Percentiles rank a stretch among this genome's conserved stretches.
Evolutionary conservation across 2,329 filamentous ascomycete species (phyloP).

Genomic region (Pseudopithomyces chartarum): DNA sequence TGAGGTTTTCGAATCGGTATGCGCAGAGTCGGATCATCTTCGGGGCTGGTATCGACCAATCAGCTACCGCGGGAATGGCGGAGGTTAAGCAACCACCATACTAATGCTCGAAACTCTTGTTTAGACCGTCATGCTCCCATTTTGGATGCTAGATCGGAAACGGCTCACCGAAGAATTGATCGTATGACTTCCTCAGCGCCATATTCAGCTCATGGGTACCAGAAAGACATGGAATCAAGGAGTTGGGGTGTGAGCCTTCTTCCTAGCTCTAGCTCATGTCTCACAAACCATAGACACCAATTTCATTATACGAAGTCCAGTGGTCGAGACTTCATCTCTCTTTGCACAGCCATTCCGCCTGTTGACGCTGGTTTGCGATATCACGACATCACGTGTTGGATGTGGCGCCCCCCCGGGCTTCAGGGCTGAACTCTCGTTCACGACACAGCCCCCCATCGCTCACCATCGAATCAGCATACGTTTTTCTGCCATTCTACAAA

Average conservation of each 20-base stretch:
- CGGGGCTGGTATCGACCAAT: constrained; percentile 24
- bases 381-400: constrained; percentile 7
- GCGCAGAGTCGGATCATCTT: constrained; percentile 19
- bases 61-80: constrained; percentile 7
- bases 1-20: constrained; percentile 27
- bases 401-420: too few relatives aligned
- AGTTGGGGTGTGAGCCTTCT: too few relatives aligned
- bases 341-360: not conserved
- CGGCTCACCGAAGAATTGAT: too few relatives aligned
- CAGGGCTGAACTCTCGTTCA: constrained; percentile 11
- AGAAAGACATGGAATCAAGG: too few relatives aligned
- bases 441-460: constrained; percentile 6
- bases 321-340: not conserved
- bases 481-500: constrained; percentile 6
- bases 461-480: not conserved
- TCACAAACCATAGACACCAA: not conserved
- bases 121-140: too few relatives aligned
- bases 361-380: not conserved
- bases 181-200: too few relatives aligned
- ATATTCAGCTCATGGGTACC: too few relatives aligned
- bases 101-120: not conserved
- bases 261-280: too few relatives aligned
- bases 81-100: not conserved
- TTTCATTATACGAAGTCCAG: not conserved
- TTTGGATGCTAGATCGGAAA: too few relatives aligned